Evolutionary conservation across 257 asterid genomes (phyloP).

Genomic region (Leonotis leonurus): DNA sequence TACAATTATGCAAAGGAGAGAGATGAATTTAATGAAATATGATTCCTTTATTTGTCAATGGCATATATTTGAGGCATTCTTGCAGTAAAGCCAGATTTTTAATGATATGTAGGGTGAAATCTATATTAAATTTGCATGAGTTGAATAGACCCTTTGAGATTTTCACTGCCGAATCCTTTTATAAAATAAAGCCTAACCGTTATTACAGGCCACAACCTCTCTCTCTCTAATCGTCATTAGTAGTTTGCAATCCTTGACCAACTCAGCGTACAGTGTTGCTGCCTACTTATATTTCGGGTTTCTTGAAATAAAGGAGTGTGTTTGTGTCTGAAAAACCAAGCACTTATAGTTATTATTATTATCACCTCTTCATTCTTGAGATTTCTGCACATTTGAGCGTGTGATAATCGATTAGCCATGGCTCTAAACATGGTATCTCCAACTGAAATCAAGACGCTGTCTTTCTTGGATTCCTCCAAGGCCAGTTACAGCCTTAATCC

Average conservation of each 20-base stretch:
- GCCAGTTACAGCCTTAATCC: constrained; percentile 46
- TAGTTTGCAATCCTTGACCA: constrained; percentile 14
- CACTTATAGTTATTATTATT: too few species aligned
- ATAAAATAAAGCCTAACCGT: constrained; percentile 2
- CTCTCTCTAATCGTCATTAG: not conserved
- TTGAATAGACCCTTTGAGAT: not conserved
- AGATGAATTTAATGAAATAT: too few species aligned
- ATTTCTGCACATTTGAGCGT: not conserved
- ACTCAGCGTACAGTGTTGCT: constrained; percentile 5
- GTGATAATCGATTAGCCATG: constrained; percentile 19
- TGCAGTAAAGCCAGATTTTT: not conserved
- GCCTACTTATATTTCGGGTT: constrained; percentile 9
- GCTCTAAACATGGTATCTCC: constrained; percentile 58
- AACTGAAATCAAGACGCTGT: constrained; percentile 60
- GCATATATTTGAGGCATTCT: not conserved
- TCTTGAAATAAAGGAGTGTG: not conserved
- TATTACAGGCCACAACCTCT: not conserved
- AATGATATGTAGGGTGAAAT: not conserved
- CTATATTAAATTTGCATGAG: not conserved
- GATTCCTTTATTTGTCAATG: too few species aligned
- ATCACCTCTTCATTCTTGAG: not conserved
- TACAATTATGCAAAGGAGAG: too few species aligned
- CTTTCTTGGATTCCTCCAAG: constrained; percentile 76
- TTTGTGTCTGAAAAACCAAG: not conserved
- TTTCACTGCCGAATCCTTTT: not conserved